Percentiles rank a stretch among this genome's conserved stretches.
phyloP scores from a whole-genome alignment of 192 early-diverging fungal genomes.

The Dimargaris cristalligena region DNA sequence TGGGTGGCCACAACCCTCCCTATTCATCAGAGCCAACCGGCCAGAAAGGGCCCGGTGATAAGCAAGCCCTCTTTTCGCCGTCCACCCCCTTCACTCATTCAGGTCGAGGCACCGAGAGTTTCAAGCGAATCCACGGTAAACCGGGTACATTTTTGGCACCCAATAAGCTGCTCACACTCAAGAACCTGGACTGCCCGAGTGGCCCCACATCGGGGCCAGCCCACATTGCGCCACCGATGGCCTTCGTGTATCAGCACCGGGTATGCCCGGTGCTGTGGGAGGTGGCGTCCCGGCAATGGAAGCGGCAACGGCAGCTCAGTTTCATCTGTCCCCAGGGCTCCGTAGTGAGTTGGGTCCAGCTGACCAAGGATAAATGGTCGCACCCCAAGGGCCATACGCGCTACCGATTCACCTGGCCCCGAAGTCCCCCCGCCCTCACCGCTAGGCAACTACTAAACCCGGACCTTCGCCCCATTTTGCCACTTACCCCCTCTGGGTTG shows the following conservation, averaged over 20 bases:
- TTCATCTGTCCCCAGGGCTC: slow-evolving; percentile 1
- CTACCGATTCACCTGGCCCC: slow-evolving; percentile 1
- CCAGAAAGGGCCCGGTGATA: too few relatives aligned
- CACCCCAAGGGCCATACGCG: not conserved
- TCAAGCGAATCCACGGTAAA: not conserved
- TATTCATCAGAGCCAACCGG: not conserved
- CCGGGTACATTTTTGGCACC: not conserved
- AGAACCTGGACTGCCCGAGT: not conserved
- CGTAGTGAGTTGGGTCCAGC: not conserved
- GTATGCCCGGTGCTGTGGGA: slow-evolving; percentile 2
- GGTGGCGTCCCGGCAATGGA: slow-evolving; percentile 6
- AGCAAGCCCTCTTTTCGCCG: too few relatives aligned
- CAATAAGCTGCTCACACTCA: not conserved
- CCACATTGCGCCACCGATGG: not conserved
- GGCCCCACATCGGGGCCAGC: not conserved
- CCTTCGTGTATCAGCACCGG: not conserved
- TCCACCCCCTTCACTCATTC: not conserved
- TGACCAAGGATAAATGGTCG: not conserved
- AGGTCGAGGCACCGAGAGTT: not conserved
- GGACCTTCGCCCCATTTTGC: too few relatives aligned
- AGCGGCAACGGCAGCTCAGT: not conserved
- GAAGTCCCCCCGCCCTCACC: too few relatives aligned
- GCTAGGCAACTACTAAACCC: too few relatives aligned
- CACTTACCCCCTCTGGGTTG: too few relatives aligned
- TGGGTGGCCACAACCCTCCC: not conserved